phyloP scores from a whole-genome alignment of 495 filamentous ascomycete species.

The Penicillium robsamsonii region DNA sequence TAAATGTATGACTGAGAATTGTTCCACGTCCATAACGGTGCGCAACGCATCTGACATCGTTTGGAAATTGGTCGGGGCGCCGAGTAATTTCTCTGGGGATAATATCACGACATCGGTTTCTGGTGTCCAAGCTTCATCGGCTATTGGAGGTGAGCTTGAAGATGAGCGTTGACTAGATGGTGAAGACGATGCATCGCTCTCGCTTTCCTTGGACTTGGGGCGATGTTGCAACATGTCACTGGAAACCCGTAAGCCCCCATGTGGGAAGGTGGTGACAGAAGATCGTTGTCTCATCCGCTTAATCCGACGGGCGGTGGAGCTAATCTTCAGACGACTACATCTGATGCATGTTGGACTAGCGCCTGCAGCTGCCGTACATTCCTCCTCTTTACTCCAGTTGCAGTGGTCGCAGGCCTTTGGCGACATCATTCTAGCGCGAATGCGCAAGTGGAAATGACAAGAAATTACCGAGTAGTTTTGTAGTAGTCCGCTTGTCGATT shows the following conservation, averaged over 20 bases:
- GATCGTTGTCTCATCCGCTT: conserved; percentile 24
- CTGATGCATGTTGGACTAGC: conserved; percentile 24
- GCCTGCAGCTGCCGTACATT: conserved; percentile 14
- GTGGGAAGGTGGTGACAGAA: conserved; percentile 18
- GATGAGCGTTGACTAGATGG: conserved; percentile 11
- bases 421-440: conserved; percentile 18
- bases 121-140: conserved; percentile 8
- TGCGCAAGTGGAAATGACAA: background rate
- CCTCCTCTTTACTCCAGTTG: conserved; percentile 26
- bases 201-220: conserved; percentile 6
- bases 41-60: conserved; percentile 27
- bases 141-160: conserved; percentile 7
- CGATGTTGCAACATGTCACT: conserved; percentile 17
- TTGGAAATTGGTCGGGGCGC: conserved; percentile 15
- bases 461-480: background rate
- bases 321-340: conserved; percentile 29
- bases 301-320: conserved; percentile 21
- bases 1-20: conserved; percentile 27
- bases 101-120: conserved; percentile 7
- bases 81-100: conserved; percentile 24
- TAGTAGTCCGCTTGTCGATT: background rate
- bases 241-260: conserved; percentile 23
- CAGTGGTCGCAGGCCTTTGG: conserved; percentile 29
- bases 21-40: conserved; percentile 23
- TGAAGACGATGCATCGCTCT: conserved; percentile 7